These are phyloP conservation scores for Xylaria sp. DNA, from an alignment of 2,329 filamentous ascomycete genomes.

Conservation along the genomic window DNA sequence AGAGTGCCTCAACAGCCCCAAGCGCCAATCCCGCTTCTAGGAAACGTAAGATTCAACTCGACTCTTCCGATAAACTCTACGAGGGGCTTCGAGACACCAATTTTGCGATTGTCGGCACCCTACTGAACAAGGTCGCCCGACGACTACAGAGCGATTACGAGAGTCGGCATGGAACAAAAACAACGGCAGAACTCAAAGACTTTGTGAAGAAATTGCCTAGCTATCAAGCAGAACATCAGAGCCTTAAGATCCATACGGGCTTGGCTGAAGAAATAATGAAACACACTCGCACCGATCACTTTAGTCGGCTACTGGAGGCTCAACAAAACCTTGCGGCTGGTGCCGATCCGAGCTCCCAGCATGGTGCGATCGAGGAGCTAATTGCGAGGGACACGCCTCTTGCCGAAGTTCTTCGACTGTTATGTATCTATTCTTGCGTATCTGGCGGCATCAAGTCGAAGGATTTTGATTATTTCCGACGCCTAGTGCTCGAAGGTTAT, in stretches of 20 bases:
- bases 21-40: constrained; percentile 62
- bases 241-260: constrained; percentile 88
- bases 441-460: constrained; percentile 86
- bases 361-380: constrained; percentile 92
- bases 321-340: constrained; percentile 95
- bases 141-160: constrained; percentile 87
- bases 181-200: constrained; percentile 87
- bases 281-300: constrained; percentile 85
- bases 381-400: constrained; percentile 85
- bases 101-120: constrained; percentile 88
- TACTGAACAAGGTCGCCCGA: constrained; percentile 89
- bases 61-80: constrained; percentile 88
- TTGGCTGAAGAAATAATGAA: constrained; percentile 96
- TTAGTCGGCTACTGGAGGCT: constrained; percentile 86
- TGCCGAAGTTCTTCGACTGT: constrained; percentile 78
- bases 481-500: constrained; percentile 87
- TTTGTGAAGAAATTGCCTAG: constrained; percentile 93
- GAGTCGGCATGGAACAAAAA: constrained; percentile 82
- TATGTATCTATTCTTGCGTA: constrained; percentile 91
- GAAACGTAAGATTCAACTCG: constrained; percentile 87
- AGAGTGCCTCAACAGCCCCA: constrained; percentile 61
- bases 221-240: constrained; percentile 92
- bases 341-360: constrained; percentile 84
- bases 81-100: constrained; percentile 88
- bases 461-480: constrained; percentile 88